phyloP scores from a whole-genome alignment of 139 green algal species.

The Chlorella sp. region DNA sequence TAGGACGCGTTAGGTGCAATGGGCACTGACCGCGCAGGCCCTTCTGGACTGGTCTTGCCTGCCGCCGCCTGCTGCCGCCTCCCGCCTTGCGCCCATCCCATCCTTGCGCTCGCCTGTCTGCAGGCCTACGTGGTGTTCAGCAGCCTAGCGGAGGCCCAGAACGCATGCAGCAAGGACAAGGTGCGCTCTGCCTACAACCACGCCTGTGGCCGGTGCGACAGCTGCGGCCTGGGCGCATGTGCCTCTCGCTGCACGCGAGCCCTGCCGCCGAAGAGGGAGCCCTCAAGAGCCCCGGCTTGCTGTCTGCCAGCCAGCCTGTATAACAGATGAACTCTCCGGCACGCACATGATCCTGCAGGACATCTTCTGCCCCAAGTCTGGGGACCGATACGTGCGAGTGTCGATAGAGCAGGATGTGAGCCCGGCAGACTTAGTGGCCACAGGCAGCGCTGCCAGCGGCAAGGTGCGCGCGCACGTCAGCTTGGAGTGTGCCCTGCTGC shows the following conservation, averaged over 20 bases:
- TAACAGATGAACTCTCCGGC: no score
- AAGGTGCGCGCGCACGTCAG: background rate
- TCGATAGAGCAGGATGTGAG: conserved; percentile 70
- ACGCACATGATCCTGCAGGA: conserved; percentile 52
- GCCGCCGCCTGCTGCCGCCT: background rate
- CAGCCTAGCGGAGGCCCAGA: conserved; percentile 59
- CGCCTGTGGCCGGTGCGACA: background rate
- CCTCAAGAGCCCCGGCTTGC: background rate
- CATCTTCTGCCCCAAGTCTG: conserved; percentile 77
- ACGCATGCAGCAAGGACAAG: conserved; percentile 72
- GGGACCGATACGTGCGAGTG: conserved; percentile 79
- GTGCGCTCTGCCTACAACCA: background rate
- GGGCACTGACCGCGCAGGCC: background rate
- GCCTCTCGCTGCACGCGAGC: background rate
- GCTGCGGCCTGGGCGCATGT: no score
- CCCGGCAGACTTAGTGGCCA: conserved; percentile 62
- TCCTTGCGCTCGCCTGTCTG: background rate
- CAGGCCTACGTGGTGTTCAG: conserved; percentile 80
- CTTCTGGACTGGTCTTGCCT: background rate
- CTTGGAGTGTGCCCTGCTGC: background rate
- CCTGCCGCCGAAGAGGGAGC: background rate
- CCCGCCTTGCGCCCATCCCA: background rate
- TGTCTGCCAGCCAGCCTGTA: background rate
- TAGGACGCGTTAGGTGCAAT: no score
- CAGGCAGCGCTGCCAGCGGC: background rate